Evolutionary conservation across 352 stramenopile species (phyloP).

Genomic region (Globisporangium megalacanthum): DNA sequence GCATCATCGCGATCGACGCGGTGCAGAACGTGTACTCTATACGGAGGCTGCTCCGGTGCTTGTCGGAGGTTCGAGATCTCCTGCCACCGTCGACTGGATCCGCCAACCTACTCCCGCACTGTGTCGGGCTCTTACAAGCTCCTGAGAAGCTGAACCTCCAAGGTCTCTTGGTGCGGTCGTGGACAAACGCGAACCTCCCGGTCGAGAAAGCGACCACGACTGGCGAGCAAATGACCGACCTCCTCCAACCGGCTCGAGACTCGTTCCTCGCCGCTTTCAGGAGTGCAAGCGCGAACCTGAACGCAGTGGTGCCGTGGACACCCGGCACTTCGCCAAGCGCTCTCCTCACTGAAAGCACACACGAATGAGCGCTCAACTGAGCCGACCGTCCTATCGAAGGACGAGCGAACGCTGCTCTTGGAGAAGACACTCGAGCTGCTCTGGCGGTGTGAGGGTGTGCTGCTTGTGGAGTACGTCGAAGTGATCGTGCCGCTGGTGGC

Average conservation of each 20-base stretch:
- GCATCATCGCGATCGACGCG: conserved; percentile 6
- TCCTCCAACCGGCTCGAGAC: background rate
- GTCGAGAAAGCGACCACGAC: background rate
- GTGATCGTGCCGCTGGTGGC: conserved; percentile 27
- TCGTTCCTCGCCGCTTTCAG: no score
- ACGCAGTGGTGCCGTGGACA: conserved; percentile 17
- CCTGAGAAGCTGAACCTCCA: background rate
- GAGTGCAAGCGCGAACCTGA: background rate
- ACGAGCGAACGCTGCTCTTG: background rate
- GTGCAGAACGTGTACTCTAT: conserved; percentile 7
- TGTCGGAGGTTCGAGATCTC: background rate
- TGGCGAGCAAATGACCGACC: background rate
- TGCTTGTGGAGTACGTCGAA: conserved; percentile 33
- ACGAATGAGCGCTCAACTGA: background rate
- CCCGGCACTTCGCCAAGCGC: background rate
- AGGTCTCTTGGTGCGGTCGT: background rate
- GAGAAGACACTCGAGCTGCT: conserved; percentile 17
- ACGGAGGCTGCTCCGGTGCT: background rate
- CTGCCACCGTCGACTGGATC: background rate
- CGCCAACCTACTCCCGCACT: background rate
- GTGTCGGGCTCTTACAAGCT: background rate
- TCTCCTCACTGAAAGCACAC: background rate
- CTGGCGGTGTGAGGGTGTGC: conserved; percentile 27
- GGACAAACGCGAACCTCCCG: background rate
- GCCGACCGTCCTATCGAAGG: no score